phyloP scores from a whole-genome alignment of 768 basidiomycete genomes.

The Candolleomyces aberdarensis region DNA sequence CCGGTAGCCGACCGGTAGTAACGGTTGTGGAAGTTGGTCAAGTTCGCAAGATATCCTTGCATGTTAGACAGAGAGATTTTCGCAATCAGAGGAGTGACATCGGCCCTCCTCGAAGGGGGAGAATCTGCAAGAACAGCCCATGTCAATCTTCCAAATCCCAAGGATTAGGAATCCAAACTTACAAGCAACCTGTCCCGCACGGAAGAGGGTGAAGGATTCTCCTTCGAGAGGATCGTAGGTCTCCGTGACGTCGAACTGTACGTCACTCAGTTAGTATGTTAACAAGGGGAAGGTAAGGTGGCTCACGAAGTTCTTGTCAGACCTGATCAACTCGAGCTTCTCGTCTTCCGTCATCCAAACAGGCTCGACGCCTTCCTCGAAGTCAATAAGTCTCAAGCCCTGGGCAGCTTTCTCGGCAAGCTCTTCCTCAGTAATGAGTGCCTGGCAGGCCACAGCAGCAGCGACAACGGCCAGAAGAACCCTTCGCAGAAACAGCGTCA shows the following conservation, averaged over 20 bases:
- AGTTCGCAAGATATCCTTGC: conserved; percentile 26
- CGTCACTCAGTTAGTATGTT: background rate
- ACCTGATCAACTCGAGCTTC: conserved; percentile 23
- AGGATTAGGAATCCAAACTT: background rate
- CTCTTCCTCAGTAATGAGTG: conserved; percentile 16
- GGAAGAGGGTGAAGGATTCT: too few relatives aligned
- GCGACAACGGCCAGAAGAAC: background rate
- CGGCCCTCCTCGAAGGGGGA: conserved; percentile 22
- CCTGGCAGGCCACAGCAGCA: background rate
- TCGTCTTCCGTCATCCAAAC: conserved; percentile 31
- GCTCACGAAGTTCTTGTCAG: conserved; percentile 22
- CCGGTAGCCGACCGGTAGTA: conserved; percentile 30
- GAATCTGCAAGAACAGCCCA: conserved; percentile 14
- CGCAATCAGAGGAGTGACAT: conserved; percentile 19
- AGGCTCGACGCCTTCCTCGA: conserved; percentile 25
- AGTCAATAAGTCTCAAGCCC: conserved; percentile 28
- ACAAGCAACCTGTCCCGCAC: background rate
- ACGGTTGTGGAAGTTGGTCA: conserved; percentile 33
- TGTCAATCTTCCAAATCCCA: background rate
- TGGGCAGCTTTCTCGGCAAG: conserved; percentile 25
- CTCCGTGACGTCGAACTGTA: conserved; percentile 33
- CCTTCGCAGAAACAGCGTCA: background rate
- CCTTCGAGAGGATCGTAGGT: conserved; percentile 19
- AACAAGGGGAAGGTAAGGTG: background rate
- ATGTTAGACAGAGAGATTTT: conserved; percentile 22